phyloP scores from a whole-genome alignment of 495 filamentous ascomycete species.

The Cairneyella variabilis region DNA sequence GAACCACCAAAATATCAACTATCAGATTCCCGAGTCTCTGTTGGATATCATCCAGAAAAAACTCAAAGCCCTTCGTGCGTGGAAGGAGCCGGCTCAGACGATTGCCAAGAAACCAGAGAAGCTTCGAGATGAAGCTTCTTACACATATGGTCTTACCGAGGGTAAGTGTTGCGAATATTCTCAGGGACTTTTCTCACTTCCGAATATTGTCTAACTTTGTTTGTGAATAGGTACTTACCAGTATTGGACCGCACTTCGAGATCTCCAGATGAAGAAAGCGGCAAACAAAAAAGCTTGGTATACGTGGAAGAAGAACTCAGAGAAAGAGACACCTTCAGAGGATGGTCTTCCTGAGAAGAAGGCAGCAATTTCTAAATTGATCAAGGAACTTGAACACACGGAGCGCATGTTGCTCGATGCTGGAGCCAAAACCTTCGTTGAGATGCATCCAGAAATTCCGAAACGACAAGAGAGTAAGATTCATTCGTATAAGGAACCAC shows the following conservation, averaged over 20 bases:
- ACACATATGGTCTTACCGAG: conserved; percentile 29
- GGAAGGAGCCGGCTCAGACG: conserved; percentile 26
- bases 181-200: too few relatives aligned
- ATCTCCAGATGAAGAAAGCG: conserved; percentile 12
- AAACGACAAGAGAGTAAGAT: conserved; percentile 3
- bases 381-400: conserved; percentile 47
- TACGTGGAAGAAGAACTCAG: conserved; percentile 20
- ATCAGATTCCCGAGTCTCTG: conserved; percentile 37
- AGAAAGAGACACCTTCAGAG: conserved; percentile 1
- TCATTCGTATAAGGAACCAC: background rate
- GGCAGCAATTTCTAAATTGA: conserved; percentile 41
- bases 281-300: conserved; percentile 29
- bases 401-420: conserved; percentile 47
- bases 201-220: too few relatives aligned
- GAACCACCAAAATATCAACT: conserved; percentile 1
- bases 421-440: conserved; percentile 60
- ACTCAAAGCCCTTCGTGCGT: conserved; percentile 42
- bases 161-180: too few relatives aligned
- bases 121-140: conserved; percentile 40
- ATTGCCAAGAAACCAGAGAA: conserved; percentile 19
- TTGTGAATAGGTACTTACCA: conserved; percentile 57
- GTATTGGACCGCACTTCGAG: conserved; percentile 29
- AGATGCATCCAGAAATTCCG: conserved; percentile 55
- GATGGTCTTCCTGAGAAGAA: conserved; percentile 47
- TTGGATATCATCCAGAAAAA: conserved; percentile 53